Percentiles rank a stretch among this genome's conserved stretches.
Evolutionary conservation across 495 filamentous ascomycete species (phyloP).

Genomic region (Thermothielavioides terrestris): DNA sequence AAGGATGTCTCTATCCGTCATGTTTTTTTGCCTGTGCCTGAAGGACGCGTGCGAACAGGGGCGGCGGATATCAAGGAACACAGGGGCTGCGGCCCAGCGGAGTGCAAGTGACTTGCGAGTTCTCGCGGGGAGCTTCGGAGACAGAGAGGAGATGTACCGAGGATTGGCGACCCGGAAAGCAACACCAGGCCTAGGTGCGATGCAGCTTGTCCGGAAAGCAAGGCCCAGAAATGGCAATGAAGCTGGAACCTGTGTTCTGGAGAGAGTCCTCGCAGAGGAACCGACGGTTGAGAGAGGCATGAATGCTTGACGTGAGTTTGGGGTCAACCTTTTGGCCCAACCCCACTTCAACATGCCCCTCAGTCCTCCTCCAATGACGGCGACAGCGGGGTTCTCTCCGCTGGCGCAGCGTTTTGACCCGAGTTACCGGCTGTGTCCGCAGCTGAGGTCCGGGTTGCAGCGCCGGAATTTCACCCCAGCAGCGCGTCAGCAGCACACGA

Average conservation of each 20-base stretch:
- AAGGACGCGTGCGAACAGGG: slow-evolving; percentile 16
- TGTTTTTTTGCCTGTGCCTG: slow-evolving; percentile 22
- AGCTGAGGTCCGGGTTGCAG: neutral
- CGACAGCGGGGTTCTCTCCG: too few relatives aligned
- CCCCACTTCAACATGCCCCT: slow-evolving; percentile 1
- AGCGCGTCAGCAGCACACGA: too few relatives aligned
- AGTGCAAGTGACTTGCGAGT: slow-evolving; percentile 7
- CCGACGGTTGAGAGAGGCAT: slow-evolving; percentile 4
- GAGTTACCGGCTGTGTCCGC: too few relatives aligned
- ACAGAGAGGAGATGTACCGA: neutral
- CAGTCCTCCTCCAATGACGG: slow-evolving; percentile 2
- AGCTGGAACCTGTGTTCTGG: slow-evolving; percentile 7
- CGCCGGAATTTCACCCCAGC: too few relatives aligned
- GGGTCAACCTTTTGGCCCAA: slow-evolving; percentile 1
- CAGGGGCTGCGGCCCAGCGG: slow-evolving; percentile 1
- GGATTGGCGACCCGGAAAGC: neutral
- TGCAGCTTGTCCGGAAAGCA: neutral
- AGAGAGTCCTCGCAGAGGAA: too few relatives aligned
- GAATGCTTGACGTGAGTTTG: neutral
- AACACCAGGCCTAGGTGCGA: neutral
- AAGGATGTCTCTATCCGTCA: slow-evolving; percentile 48
- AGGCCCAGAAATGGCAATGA: neutral
- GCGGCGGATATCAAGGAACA: neutral
- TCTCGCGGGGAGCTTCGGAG: neutral
- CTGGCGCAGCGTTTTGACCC: too few relatives aligned